Evolutionary conservation across 2,329 filamentous ascomycete genomes (phyloP).

Genomic region (Pestalotiopsis sp.): DNA sequence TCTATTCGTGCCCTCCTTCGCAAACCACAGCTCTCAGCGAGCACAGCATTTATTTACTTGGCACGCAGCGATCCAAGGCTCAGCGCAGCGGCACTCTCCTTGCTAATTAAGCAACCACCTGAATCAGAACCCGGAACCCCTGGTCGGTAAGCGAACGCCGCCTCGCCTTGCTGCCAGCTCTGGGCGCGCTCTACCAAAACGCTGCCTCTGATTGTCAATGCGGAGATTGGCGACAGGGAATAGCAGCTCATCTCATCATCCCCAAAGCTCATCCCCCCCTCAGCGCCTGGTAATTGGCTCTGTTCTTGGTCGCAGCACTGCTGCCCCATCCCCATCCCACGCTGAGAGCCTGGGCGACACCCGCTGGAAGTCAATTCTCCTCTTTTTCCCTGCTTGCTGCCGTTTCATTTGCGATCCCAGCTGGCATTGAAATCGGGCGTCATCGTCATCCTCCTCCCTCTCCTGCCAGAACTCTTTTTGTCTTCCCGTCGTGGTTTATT

Average conservation of each 20-base stretch:
- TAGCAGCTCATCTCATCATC: constrained; percentile 1
- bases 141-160: neutral
- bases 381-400: constrained; percentile 4
- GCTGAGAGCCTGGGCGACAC: neutral
- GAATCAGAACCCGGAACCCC: neutral
- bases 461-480: neutral
- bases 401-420: neutral
- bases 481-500: neutral
- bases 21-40: neutral
- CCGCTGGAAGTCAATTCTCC: constrained; percentile 4
- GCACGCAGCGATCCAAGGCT: neutral
- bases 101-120: neutral
- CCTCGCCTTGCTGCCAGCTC: neutral
- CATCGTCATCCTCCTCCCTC: neutral
- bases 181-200: neutral
- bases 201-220: neutral
- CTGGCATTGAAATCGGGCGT: neutral
- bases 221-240: constrained; percentile 13
- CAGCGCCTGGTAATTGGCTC: constrained; percentile 2
- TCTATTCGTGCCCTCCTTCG: neutral
- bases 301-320: neutral
- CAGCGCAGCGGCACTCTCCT: neutral
- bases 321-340: neutral
- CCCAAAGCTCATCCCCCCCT: neutral
- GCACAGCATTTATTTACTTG: neutral